phyloP scores from a whole-genome alignment of 164 flowering plant species.

The Berberis thunbergii region DNA sequence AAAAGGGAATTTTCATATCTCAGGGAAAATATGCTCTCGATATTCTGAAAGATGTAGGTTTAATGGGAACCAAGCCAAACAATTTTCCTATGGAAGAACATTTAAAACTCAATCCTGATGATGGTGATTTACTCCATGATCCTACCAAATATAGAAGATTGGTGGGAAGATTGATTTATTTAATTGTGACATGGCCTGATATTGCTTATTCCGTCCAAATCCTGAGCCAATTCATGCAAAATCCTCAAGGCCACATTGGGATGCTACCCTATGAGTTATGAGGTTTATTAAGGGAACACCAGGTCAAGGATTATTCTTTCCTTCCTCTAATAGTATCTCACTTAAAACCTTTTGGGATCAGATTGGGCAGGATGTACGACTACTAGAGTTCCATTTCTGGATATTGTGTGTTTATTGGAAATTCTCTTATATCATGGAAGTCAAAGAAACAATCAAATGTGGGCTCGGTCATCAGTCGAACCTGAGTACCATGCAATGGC shows the following conservation, averaged over 20 bases:
- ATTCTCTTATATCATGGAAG: too few relatives aligned
- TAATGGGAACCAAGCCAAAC: neutral
- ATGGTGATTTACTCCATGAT: neutral
- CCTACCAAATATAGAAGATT: conserved; percentile 6
- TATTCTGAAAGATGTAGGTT: neutral
- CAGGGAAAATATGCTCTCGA: neutral
- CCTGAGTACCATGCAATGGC: too few relatives aligned
- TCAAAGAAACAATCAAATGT: too few relatives aligned
- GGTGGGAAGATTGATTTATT: conserved; percentile 1
- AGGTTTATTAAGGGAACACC: conserved; percentile 1
- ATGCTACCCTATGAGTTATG: neutral
- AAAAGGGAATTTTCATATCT: neutral
- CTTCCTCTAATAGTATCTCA: neutral
- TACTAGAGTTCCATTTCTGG: too few relatives aligned
- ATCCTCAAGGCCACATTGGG: neutral
- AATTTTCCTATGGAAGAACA: neutral
- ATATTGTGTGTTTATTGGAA: too few relatives aligned
- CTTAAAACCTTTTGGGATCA: conserved; percentile 2
- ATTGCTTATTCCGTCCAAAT: neutral
- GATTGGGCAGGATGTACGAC: conserved; percentile 1
- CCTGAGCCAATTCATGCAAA: conserved; percentile 3
- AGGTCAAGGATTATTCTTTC: conserved; percentile 2
- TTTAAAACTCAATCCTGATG: neutral
- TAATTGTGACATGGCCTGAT: neutral
- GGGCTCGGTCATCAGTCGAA: too few relatives aligned